Conservation (phyloP, 2,329 filamentous ascomycete species). For the Fusarium hainanense region DNA sequence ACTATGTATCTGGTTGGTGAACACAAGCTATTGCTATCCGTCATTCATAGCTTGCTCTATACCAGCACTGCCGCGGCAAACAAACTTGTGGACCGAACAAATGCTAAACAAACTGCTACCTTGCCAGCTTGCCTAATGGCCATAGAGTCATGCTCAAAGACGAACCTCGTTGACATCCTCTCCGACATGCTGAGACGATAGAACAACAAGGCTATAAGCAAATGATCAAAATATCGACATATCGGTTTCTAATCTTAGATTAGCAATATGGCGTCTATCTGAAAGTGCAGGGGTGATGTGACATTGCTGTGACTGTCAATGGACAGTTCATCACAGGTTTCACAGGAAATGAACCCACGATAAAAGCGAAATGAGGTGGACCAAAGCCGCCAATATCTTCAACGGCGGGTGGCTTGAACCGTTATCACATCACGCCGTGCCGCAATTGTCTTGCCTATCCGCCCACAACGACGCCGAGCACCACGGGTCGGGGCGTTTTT, state of each 20-base stretch:
- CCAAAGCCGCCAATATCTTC: constrained; percentile 22
- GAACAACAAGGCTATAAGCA: constrained; percentile 6
- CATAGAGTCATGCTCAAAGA: background rate
- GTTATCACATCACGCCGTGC: constrained; percentile 36
- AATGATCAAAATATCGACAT: constrained; percentile 24
- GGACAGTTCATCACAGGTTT: constrained; percentile 28
- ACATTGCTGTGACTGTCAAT: constrained; percentile 30
- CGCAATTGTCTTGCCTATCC: constrained; percentile 25
- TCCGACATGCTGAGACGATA: background rate
- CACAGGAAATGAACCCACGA: constrained; percentile 44
- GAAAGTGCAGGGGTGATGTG: constrained; percentile 37
- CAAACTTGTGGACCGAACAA: constrained; percentile 3
- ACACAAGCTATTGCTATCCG: constrained; percentile 4
- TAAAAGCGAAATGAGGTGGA: constrained; percentile 44
- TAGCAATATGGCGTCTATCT: constrained; percentile 17
- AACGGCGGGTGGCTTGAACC: constrained; percentile 34
- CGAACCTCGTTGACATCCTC: background rate
- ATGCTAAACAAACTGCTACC: background rate
- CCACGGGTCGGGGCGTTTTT: constrained; percentile 40
- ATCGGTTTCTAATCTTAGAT: constrained; percentile 13
- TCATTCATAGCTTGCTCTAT: constrained; percentile 14
- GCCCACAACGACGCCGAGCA: constrained; percentile 21
- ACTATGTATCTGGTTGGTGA: constrained; percentile 18
- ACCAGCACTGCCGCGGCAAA: constrained; percentile 38
- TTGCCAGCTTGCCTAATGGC: background rate